Evolutionary conservation across 148 eudicot species (phyloP).

Genomic region (Talinum fruticosum): DNA sequence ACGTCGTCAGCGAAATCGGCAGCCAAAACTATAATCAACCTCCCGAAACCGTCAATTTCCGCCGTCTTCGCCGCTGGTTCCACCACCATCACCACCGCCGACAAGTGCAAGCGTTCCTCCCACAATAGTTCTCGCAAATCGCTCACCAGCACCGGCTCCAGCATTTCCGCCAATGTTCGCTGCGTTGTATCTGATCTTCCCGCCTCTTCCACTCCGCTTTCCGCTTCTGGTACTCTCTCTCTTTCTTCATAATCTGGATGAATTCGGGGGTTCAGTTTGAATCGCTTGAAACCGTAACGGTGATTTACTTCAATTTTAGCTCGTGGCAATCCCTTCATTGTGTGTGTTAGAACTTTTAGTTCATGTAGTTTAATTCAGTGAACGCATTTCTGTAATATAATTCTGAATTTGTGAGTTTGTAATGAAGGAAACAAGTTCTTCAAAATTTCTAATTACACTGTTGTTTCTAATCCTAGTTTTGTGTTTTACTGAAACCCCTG

Average conservation of each 20-base stretch:
- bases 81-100: background rate
- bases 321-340: background rate
- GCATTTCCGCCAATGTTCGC: too few species aligned
- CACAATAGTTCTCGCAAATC: background rate
- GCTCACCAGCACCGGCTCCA: background rate
- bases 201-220: too few species aligned
- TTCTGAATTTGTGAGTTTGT: too few species aligned
- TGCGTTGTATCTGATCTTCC: too few species aligned
- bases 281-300: background rate
- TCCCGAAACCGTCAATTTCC: too few species aligned
- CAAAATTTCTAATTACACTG: too few species aligned
- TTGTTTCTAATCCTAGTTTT: too few species aligned
- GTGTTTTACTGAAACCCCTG: background rate
- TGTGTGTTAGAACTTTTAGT: background rate
- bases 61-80: background rate
- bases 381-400: too few species aligned
- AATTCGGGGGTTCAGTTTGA: background rate
- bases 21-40: too few species aligned
- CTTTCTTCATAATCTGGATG: background rate
- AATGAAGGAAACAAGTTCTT: too few species aligned
- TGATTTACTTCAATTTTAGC: conserved; percentile 4
- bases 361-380: too few species aligned
- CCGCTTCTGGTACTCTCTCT: background rate
- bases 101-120: background rate
- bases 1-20: background rate